Base-by-base conservation (phyloP, 306 rosid genomes). In the Senna siamea region DNA sequence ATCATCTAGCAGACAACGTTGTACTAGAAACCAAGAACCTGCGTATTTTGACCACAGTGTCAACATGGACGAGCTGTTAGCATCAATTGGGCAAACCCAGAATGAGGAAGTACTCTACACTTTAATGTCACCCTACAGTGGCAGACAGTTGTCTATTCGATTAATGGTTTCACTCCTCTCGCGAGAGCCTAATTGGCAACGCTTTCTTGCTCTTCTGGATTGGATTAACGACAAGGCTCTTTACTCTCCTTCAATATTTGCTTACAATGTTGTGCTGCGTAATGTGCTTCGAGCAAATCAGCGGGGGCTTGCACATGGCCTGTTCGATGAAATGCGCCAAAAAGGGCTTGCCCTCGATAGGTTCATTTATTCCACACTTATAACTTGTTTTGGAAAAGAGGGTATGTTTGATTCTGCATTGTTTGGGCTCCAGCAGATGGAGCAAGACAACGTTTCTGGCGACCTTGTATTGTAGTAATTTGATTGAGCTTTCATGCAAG, bases 311-410 rank as follows among this genome's bases (percentile, higher is more conserved):
- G 98, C 94, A 2, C 94, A 84, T 41, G 98, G 98, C 9, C 93
- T 93, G 91, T 91, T 93, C 19, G 94, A 93, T 5, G 98, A 93
- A 91, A 91, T 89, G 98, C 96, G 96, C 62, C 90, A 78, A 17
- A 78, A 80, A 72, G 96, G 96, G 19, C 72, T 93, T 4, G 84
- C 98, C 0, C 96, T 97, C 6, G 98, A 93, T 77, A 85, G 96
- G 76, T 93, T 85, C 74, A 93, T 97, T 64, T 93, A 91, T 50
- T 93, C 98, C 3, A 91, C 97, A 2, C 96, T 93, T 4, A 91
- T 93, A 18, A 91, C 97, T 18, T 70, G 70, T 76, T 93, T 93
- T 50, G 90, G 96, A 26, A 93, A 91, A 70, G 87, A 87, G 37
- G 96, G 93, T 9, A 32, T 93, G 89, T 91, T 89, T 77, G 98